Base-by-base conservation (phyloP, 1,284 basidiomycete species). In the Papiliotrema fonsecae region DNA sequence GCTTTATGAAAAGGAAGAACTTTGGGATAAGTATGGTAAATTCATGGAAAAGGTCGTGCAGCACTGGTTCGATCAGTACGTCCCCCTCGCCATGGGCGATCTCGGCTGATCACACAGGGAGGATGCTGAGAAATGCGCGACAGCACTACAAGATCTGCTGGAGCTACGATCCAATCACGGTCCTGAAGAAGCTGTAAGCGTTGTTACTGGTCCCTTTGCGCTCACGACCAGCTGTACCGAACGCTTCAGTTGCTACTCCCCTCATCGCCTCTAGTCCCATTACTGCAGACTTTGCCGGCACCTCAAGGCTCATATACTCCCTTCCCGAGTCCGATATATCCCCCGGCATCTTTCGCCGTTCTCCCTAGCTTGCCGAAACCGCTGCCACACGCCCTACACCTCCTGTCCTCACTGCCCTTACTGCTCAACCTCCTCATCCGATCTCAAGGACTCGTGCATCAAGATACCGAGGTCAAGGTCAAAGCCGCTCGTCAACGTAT, bases 91-190 rank as follows among this genome's bases (percentile, higher is more conserved):
- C 28, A 18, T 18, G n/a, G 27, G 28, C 40, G 28, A 42, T 32
- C 14, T 35, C 18, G 5, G 42, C 11, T 26, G 48, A 42, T 54
- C 16, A n/a, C 16, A 37, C 55, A 92, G 89, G 4, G 76, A 82
- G 28, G 90, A 97, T 65, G 81, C 80, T 0, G 76, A 77, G 7
- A 93, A 88, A 70, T 87, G 85, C 57, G 88, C 87, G 0, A 86
- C 89, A 61, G 76, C 78, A 0, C 67, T 94, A 36, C 87, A 92
- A 65, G 87, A 84, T 57, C 75, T 88, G 32, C 73, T 96, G n/a
- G 78, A 82, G 2, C 64, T 84, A 2, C 79, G 82, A 24, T 77
- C 82, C 16, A 75, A 81, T 41, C 77, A 82, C 51, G 87, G 86
- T 0, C 79, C 79, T 3, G 75, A 76, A 27, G 65, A 76, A 44